Evolutionary conservation across 305 asterid species (phyloP), one percentile per base, ranked within the genome.

Genomic region (Vinca major): DNA sequence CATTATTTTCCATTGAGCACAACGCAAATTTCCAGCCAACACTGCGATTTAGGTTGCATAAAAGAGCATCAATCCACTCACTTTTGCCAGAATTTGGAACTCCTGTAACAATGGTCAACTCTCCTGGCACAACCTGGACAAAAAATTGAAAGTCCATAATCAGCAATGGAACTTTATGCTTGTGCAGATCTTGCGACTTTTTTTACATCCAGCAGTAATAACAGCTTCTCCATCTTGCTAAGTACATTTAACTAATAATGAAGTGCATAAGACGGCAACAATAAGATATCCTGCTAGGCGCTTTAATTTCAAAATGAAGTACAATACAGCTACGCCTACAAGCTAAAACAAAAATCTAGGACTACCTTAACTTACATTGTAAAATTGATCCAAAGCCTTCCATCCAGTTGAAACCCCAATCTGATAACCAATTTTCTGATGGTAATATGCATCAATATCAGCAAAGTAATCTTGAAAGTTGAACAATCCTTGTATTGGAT

Each of bases 31-130:
- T 93, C 97, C 97, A 93, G 69, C 96, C 98, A 72, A 79, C 95
- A 56, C 74, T 85, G 45, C 65, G 89, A 76, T 90, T 93, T 75
- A 93, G 94, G 79, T 93, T 93, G 90, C 95, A 87, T 70, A 93
- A 55, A 65, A 93, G 95, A 77, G 98, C 96, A 80, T 93, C 97
- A 76, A 93, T 93, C 98, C 98, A 90, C 77, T 93, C 98, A 75
- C 98, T 90, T 91, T 93, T 93, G 75, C 96, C 98, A 10, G 98
- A 93, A 86, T 93, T 93, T 20, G 98, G 98, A 72, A 93, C 95
- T 74, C 97, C 98, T 39, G 98, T 90, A 62, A 93, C 90, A 73
- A 93, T 74, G 65, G 97, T 87, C 80, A 93, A 77, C 81, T 93
- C 98, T 56, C 98, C 98, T 1, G 97, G 98, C 69, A 93, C 94